Evolutionary conservation across 306 rosid genomes (phyloP).

Genomic region (Citrullus colocynthis): DNA sequence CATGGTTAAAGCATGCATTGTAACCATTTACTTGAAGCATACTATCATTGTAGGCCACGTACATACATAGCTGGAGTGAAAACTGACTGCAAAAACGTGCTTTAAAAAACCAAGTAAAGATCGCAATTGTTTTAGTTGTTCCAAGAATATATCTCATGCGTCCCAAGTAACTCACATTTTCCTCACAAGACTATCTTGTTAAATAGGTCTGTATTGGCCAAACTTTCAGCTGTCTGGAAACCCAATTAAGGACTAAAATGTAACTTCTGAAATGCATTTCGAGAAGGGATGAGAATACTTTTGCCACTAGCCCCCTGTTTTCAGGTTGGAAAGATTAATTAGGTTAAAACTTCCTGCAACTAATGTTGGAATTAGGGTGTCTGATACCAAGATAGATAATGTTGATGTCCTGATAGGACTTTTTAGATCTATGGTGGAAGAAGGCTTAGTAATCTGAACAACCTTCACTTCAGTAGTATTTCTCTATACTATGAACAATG

Average conservation of each 20-base stretch:
- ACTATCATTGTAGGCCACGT: background rate
- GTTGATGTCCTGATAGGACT: background rate
- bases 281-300: background rate
- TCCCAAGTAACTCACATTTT: background rate
- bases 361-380: background rate
- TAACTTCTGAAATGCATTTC: background rate
- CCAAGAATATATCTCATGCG: background rate
- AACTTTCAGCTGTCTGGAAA: background rate
- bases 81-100: background rate
- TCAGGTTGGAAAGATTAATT: background rate
- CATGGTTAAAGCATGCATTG: too few species aligned
- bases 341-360: background rate
- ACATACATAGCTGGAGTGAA: background rate
- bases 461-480: background rate
- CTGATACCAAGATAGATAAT: background rate
- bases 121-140: too few species aligned
- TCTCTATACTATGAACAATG: background rate
- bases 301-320: background rate
- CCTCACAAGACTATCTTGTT: background rate
- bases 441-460: background rate
- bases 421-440: background rate
- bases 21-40: background rate
- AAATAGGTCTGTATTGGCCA: background rate
- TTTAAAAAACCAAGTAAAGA: background rate
- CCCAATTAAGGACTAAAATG: background rate